These are phyloP conservation scores for Fomitopsis pinicola DNA, from an alignment of 1,284 basidiomycete genomes.

Conservation along the genomic window DNA sequence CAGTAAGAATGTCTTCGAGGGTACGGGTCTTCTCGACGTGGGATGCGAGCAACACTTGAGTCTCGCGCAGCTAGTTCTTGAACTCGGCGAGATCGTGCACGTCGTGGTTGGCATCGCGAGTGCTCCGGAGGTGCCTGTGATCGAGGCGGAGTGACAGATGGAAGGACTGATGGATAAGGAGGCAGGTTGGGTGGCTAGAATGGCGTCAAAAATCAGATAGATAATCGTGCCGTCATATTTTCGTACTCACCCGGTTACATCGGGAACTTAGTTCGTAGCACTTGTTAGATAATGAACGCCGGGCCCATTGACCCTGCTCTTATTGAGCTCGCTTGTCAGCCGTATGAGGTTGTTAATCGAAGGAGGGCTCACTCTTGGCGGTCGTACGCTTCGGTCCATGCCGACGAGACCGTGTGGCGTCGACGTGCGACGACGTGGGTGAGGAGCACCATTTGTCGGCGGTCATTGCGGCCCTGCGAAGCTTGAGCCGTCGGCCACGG, in stretches of 20 bases:
- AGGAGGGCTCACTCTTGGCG: slow-evolving; percentile 73
- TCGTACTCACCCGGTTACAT: slow-evolving; percentile 66
- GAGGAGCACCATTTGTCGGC: slow-evolving; percentile 27
- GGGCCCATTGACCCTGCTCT: slow-evolving; percentile 90
- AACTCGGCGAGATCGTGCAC: slow-evolving; percentile 53
- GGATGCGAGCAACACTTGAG: slow-evolving; percentile 73
- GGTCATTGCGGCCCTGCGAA: slow-evolving; percentile 33
- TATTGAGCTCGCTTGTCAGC: slow-evolving; percentile 86
- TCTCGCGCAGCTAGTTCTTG: slow-evolving; percentile 83
- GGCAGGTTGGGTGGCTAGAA: slow-evolving; percentile 55
- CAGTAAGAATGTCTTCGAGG: slow-evolving; percentile 79
- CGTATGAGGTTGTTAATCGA: slow-evolving; percentile 80
- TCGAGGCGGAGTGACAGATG: slow-evolving; percentile 59
- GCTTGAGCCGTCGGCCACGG: slow-evolving; percentile 36
- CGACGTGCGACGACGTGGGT: slow-evolving; percentile 50
- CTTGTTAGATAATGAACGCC: slow-evolving; percentile 80
- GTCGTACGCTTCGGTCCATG: slow-evolving; percentile 67
- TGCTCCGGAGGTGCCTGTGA: slow-evolving; percentile 29
- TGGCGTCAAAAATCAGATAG: background rate
- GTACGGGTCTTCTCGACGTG: slow-evolving; percentile 86
- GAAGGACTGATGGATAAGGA: slow-evolving; percentile 56
- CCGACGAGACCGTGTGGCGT: slow-evolving; percentile 58
- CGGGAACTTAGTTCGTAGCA: slow-evolving; percentile 90
- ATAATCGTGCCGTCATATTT: background rate
- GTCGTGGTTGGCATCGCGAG: slow-evolving; percentile 13